A percentile compares a stretch with the other conserved stretches of the same genome.
These are phyloP conservation scores for Fragilariopsis cylindrus DNA, from an alignment of 108 stramenopile genomes.

Conservation along the genomic window DNA sequence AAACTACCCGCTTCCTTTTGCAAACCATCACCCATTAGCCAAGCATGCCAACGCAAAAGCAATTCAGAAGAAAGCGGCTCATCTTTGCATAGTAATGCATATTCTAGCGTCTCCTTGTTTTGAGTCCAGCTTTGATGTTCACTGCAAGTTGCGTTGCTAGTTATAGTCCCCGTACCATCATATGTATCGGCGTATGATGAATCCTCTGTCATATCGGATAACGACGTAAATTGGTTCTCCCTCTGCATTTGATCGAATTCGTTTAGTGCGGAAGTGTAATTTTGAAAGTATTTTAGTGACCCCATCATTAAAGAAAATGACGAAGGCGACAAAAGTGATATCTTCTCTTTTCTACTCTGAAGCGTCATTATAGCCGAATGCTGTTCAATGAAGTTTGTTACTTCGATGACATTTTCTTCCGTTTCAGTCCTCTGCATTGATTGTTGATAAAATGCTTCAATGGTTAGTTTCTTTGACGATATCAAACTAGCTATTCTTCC, in stretches of 20 bases:
- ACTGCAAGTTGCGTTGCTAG: background rate
- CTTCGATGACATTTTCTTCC: constrained; percentile 3
- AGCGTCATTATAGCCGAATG: constrained; percentile 2
- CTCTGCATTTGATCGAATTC: constrained; percentile 40
- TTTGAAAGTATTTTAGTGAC: constrained; percentile 24
- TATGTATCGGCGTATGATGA: constrained; percentile 16
- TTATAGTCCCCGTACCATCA: background rate
- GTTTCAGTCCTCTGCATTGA: too few species aligned
- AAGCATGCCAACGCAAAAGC: constrained; percentile 20
- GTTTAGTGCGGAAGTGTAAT: constrained; percentile 29
- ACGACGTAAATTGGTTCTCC: constrained; percentile 28
- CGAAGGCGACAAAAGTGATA: background rate
- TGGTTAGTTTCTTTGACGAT: background rate
- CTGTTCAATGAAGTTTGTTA: constrained; percentile 12
- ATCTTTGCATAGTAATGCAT: constrained; percentile 13
- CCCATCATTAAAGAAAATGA: constrained; percentile 13
- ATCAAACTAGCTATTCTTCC: constrained; percentile 7
- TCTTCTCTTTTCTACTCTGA: background rate
- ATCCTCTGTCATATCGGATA: constrained; percentile 20
- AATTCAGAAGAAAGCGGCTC: constrained; percentile 7
- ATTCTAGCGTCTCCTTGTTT: constrained; percentile 4
- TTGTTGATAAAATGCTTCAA: background rate
- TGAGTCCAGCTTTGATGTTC: background rate
- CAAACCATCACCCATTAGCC: constrained; percentile 20
- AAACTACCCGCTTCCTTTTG: constrained; percentile 13